Base-by-base conservation (phyloP, 371 early-diverging fungal species). In the Saksenaea vasiformis region DNA sequence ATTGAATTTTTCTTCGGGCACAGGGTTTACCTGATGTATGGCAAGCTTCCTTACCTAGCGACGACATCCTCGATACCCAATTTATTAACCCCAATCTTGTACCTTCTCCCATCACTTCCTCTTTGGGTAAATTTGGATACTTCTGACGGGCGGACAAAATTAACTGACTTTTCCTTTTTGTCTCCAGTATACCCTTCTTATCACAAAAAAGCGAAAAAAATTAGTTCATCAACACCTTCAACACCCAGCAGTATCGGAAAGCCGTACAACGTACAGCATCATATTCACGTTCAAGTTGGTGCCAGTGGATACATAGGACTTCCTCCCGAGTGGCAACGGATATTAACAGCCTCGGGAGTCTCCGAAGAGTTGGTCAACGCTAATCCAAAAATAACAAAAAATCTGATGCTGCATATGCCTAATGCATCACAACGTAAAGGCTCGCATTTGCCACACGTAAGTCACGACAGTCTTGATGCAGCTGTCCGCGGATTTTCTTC, bases 21-120 rank as follows among this genome's bases (percentile, higher is more conserved):
- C 53, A 76, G 77, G 79, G 85, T 7, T 64, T 85, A 43, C 85
- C 85, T 19, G 85, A 85, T 61, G 85, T 85, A 14, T 85, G 85
- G 85, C 77, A 79, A 61, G 70, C 68, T 43, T 72, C 71, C 27
- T 71, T 85, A 15, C 83, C 82, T 8, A 81, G 80, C 35, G 85
- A 85, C 66, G 83, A 82, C 66, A 71, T 83, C 13, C 62, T 85
- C 27, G 80, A 85, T 62, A 85, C 85, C 28, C 70, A 74, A 19
- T 79, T 70, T 55, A 76, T 85, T 61, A 78, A 77, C 43, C 85
- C 85, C n/a, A 75, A 73, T 60, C 76, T 85, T 38, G 83, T 85
- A 17, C 85, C 85, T 55, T 56, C 61, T 27, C 70, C 73, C n/a
- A 47, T 22, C 61, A 22, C 58, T 41, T 13, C 38, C 38, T 41